A percentile compares a stretch with the other conserved stretches of the same genome.
Conservation (phyloP, 495 filamentous ascomycete species). For the Talaromyces adpressus region DNA sequence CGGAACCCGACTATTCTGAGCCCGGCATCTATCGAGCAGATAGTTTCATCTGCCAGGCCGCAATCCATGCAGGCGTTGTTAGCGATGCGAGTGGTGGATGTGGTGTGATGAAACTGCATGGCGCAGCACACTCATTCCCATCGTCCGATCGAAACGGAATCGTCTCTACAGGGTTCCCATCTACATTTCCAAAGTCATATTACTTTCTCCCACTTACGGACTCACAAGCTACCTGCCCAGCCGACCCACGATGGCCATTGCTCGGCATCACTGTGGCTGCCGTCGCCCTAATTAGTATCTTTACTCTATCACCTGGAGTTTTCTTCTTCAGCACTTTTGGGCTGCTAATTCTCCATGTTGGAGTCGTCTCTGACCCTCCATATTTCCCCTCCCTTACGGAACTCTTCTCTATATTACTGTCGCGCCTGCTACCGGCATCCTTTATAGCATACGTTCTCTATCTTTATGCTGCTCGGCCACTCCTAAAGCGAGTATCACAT, state of each 20-base stretch:
- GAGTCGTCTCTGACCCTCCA: slow-evolving; percentile 71
- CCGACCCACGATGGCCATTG: slow-evolving; percentile 66
- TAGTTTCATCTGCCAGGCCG: slow-evolving; percentile 74
- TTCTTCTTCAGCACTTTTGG: slow-evolving; percentile 68
- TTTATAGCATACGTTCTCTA: slow-evolving; percentile 72
- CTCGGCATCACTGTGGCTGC: slow-evolving; percentile 67
- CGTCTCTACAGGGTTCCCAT: slow-evolving; percentile 59
- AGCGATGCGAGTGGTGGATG: slow-evolving; percentile 66
- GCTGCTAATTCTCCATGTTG: slow-evolving; percentile 71
- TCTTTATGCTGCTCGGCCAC: slow-evolving; percentile 51
- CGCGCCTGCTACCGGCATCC: slow-evolving; percentile 68
- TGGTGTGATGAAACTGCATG: slow-evolving; percentile 63
- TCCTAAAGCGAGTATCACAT: slow-evolving; percentile 51
- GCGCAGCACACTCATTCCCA: slow-evolving; percentile 56
- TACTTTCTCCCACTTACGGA: slow-evolving; percentile 49
- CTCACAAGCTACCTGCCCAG: slow-evolving; percentile 32
- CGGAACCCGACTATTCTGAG: slow-evolving; percentile 33
- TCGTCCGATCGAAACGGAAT: slow-evolving; percentile 57
- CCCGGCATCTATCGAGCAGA: slow-evolving; percentile 65
- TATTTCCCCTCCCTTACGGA: slow-evolving; percentile 42
- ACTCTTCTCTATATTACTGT: slow-evolving; percentile 62
- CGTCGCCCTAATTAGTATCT: slow-evolving; percentile 57
- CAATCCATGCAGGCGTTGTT: slow-evolving; percentile 71
- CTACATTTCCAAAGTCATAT: slow-evolving; percentile 70
- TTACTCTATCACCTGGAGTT: slow-evolving; percentile 58